Evolutionary conservation across 2,329 filamentous ascomycete genomes (phyloP).

Genomic region (Catunica adiposa): DNA sequence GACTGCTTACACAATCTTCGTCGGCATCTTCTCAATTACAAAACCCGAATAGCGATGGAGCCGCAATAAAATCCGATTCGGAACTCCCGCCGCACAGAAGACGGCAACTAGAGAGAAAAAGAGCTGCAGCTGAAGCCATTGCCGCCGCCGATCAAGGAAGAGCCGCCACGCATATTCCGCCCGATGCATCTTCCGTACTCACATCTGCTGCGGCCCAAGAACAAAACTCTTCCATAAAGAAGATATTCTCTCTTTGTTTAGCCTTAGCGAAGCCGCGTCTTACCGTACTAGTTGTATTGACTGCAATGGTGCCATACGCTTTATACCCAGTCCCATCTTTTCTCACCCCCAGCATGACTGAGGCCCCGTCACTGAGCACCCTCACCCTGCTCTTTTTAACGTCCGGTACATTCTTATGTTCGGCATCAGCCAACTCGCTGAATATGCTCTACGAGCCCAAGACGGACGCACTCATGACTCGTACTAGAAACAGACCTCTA

Average conservation of each 20-base stretch:
- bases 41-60: not conserved
- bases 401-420: conserved; percentile 71
- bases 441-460: conserved; percentile 94
- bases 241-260: conserved; percentile 63
- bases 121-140: conserved; percentile 9
- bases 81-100: conserved; percentile 13
- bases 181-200: conserved; percentile 39
- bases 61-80: not conserved
- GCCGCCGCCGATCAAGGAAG: conserved; percentile 10
- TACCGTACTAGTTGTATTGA: conserved; percentile 77
- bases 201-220: conserved; percentile 34
- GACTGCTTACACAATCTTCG: conserved; percentile 7
- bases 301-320: conserved; percentile 78
- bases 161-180: conserved; percentile 24
- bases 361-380: conserved; percentile 69
- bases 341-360: conserved; percentile 47
- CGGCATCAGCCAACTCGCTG: conserved; percentile 79
- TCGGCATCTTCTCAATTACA: not conserved
- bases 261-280: conserved; percentile 91
- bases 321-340: conserved; percentile 85
- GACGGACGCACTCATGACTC: conserved; percentile 81
- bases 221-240: conserved; percentile 37
- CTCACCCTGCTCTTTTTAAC: conserved; percentile 87
- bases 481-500: conserved; percentile 80
- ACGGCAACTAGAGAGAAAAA: conserved; percentile 14